Evolutionary conservation across 2,329 filamentous ascomycete genomes (phyloP).

Genomic region (Helotiales sp.): DNA sequence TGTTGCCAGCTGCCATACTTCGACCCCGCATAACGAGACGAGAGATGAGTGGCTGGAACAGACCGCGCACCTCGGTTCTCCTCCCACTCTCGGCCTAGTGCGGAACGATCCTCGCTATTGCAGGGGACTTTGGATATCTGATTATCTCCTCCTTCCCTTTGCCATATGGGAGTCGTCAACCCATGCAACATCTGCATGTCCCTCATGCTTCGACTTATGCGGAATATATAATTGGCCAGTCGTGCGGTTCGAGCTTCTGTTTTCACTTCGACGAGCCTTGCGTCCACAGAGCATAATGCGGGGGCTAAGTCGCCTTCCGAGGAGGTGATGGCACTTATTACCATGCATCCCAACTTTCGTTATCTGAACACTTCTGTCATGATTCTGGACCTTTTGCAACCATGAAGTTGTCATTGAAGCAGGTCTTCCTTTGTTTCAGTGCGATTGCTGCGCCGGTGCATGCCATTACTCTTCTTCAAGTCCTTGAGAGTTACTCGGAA

Average conservation of each 20-base stretch:
- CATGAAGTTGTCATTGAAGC: conserved; percentile 4
- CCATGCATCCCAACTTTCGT: not conserved
- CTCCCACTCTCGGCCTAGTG: not conserved
- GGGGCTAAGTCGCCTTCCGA: not conserved
- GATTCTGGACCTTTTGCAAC: not conserved
- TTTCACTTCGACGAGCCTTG: too few species aligned
- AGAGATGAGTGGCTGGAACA: not conserved
- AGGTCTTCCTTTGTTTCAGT: not conserved
- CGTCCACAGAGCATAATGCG: not conserved
- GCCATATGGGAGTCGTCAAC: not conserved
- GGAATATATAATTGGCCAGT: not conserved
- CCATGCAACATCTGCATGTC: not conserved
- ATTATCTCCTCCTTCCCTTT: not conserved
- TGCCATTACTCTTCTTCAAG: conserved; percentile 17
- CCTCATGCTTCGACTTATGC: not conserved
- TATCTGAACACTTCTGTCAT: not conserved
- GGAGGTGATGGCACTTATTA: not conserved
- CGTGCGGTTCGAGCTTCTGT: not conserved
- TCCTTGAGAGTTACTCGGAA: conserved; percentile 17
- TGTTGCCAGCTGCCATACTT: not conserved
- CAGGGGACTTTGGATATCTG: not conserved
- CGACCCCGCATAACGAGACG: not conserved
- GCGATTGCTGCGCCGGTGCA: not conserved
- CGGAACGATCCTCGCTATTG: not conserved
- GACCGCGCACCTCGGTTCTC: not conserved